Percentiles rank a stretch among this genome's conserved stretches.
Evolutionary conservation across 140 eudicot genomes (phyloP).

Genomic region (Senecio squalidus): DNA sequence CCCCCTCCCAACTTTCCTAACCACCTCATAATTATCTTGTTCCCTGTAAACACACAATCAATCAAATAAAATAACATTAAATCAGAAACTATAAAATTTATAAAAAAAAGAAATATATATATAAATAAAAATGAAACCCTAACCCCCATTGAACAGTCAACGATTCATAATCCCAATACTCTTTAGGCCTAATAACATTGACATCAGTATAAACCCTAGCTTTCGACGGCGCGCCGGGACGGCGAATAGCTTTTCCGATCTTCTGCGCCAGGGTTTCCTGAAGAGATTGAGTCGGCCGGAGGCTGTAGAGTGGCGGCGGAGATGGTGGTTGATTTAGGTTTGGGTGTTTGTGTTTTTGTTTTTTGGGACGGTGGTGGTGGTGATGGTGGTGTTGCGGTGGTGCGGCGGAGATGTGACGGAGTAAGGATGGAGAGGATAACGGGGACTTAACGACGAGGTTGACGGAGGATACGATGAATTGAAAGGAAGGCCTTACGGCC

Average conservation of each 20-base stretch:
- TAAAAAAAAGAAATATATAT: neutral
- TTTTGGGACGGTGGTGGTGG: constrained; percentile 7
- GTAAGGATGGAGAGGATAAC: constrained; percentile 4
- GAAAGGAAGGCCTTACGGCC: constrained; percentile 47
- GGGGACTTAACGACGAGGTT: constrained; percentile 3
- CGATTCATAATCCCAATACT: constrained; percentile 69
- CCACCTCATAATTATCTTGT: constrained; percentile 89
- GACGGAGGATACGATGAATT: constrained; percentile 24
- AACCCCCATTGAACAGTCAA: constrained; percentile 79
- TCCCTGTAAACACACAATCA: constrained; percentile 32
- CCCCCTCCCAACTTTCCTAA: constrained; percentile 84
- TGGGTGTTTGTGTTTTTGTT: constrained; percentile 14
- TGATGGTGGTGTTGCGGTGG: constrained; percentile 11
- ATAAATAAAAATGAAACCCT: neutral
- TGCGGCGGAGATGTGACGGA: constrained; percentile 33
- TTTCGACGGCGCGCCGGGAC: constrained; percentile 47
- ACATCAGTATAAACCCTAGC: constrained; percentile 68
- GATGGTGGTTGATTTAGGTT: constrained; percentile 14
- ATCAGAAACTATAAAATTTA: too few relatives aligned
- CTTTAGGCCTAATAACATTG: constrained; percentile 56
- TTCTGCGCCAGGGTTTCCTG: constrained; percentile 47
- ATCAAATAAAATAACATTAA: neutral
- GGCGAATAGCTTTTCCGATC: constrained; percentile 50
- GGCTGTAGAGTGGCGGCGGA: constrained; percentile 22
- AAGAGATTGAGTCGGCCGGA: constrained; percentile 26